phyloP scores from a whole-genome alignment of 2,329 filamentous ascomycete species.

The Fulvia fulva region DNA sequence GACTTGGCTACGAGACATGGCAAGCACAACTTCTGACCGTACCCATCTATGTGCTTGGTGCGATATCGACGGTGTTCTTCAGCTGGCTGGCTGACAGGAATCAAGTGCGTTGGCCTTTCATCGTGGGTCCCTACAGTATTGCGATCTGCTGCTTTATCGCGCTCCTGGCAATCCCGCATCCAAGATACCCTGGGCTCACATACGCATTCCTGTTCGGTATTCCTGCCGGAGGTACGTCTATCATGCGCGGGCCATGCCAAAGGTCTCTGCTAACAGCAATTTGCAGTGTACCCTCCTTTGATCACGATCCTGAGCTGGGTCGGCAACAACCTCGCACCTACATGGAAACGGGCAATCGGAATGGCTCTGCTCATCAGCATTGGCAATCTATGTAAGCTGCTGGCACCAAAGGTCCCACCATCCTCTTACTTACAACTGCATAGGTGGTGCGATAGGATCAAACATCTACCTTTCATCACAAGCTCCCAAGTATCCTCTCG shows the following conservation, averaged over 20 bases:
- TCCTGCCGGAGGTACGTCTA: neutral
- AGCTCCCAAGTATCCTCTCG: conserved; percentile 48
- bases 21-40: conserved; percentile 40
- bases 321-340: conserved; percentile 9
- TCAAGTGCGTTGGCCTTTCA: conserved; percentile 2
- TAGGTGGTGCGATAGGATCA: conserved; percentile 1
- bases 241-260: neutral
- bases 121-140: neutral
- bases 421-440: neutral
- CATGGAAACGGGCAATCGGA: neutral
- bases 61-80: conserved; percentile 11
- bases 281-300: neutral
- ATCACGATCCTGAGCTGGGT: conserved; percentile 2
- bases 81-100: conserved; percentile 16
- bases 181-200: neutral
- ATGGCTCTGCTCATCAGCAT: conserved; percentile 3
- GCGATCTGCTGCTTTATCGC: neutral
- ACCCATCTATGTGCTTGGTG: conserved; percentile 34
- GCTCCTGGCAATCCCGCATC: neutral
- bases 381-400: neutral
- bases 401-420: neutral
- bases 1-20: conserved; percentile 59
- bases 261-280: neutral
- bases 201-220: neutral
- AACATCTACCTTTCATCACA: conserved; percentile 43